Base-by-base conservation (phyloP, 176 grass and related monocot species). In the Coix lacrymajobi region DNA sequence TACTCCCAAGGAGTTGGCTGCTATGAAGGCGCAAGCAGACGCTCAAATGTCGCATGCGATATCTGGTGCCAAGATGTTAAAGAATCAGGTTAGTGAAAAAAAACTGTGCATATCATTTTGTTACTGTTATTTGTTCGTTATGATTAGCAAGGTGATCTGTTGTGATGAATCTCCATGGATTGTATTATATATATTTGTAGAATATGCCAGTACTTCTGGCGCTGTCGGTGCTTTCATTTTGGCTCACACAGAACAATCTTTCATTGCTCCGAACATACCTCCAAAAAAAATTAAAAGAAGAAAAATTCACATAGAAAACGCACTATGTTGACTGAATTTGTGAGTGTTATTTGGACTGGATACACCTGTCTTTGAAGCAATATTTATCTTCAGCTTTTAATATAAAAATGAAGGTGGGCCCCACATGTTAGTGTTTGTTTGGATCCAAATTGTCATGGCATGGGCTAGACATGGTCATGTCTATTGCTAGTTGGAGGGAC, bases 21-120 rank as follows among this genome's bases (percentile, higher is more conserved):
- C 91, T 63, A 96, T 99, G 87, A 96, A 94, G 78, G 87, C 87
- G 2, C 91, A 87, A 83, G 93, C 96, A 56, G 89, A 99, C 43
- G 93, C 91, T 64, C 93, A 99, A 60, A 83, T 96, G 3, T 88
- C 83, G 6, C 96, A 99, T 45, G 85, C 79, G 1, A 69, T 96
- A 71, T 95, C 87, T 88, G 89, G 86, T 66, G 89, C 93, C 34
- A 89, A 89, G 65, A 88, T 92, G 85, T 85, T 99, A 46, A 99
- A 99, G 85, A 75, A 92, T 85, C 90, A 99, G 91, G 96, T 98
- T 57, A 71, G 60, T 78, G 22, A 17, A 81, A 49, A 32, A 39
- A 45, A 61, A n/a, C 10, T 44, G 19, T 79, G 31, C 46, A 15
- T 52, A 20, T 22, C 48, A 11, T 69, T 74, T 75, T 61, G 37